These are phyloP conservation scores for Tuber calosporum DNA, from an alignment of 495 filamentous ascomycete species.

Conservation along the genomic window DNA sequence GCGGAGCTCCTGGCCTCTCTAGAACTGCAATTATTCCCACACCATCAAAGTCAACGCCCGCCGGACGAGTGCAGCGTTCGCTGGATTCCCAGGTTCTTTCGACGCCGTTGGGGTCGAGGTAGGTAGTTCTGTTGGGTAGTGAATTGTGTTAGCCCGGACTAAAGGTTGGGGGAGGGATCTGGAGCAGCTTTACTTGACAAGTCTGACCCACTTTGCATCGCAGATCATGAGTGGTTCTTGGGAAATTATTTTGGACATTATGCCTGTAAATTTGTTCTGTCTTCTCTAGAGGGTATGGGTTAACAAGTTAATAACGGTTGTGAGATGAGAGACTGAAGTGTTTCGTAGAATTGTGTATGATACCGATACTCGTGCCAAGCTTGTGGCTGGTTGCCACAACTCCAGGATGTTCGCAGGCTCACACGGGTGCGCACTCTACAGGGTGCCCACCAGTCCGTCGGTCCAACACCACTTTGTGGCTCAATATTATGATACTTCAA, in stretches of 20 bases:
- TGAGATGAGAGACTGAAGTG: background rate
- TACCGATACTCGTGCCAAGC: background rate
- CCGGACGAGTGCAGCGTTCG: conserved; percentile 66
- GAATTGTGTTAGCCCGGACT: conserved; percentile 14
- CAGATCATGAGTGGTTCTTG: conserved; percentile 29
- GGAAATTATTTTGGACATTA: conserved; percentile 35
- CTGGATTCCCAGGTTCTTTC: conserved; percentile 74
- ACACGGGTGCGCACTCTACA: too few relatives aligned
- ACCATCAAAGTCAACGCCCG: conserved; percentile 67
- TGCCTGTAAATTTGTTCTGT: conserved; percentile 21
- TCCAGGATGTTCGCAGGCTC: too few relatives aligned
- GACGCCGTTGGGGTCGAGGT: conserved; percentile 61
- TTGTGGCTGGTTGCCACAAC: too few relatives aligned
- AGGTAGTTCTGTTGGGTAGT: conserved; percentile 53
- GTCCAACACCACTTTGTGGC: background rate
- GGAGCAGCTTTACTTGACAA: conserved; percentile 45
- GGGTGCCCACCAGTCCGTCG: too few relatives aligned
- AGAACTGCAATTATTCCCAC: conserved; percentile 87
- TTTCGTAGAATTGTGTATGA: background rate
- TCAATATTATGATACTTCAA: too few relatives aligned
- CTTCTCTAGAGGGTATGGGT: conserved; percentile 16
- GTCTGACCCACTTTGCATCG: conserved; percentile 69
- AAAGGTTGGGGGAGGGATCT: conserved; percentile 3
- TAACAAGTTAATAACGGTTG: background rate
- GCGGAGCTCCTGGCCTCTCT: conserved; percentile 50